Evolutionary conservation across 306 rosid genomes (phyloP).

Genomic region (Begonia loranthoides): DNA sequence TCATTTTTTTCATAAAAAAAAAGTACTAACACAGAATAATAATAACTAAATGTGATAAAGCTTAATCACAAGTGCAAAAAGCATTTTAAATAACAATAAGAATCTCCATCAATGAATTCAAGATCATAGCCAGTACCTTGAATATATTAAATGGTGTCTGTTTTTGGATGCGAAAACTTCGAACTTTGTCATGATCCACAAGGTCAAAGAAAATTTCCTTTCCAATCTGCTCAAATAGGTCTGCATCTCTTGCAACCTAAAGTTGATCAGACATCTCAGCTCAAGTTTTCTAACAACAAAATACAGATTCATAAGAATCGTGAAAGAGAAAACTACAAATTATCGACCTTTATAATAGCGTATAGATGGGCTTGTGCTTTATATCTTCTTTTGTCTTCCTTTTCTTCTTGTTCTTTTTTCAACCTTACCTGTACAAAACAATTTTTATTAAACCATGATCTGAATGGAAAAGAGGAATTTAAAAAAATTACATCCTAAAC

Average conservation of each 20-base stretch:
- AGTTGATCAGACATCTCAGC: constrained; percentile 6
- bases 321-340: neutral
- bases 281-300: neutral
- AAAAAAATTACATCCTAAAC: neutral
- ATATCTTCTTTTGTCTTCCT: constrained; percentile 71
- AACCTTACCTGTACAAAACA: constrained; percentile 47
- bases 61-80: no score
- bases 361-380: constrained; percentile 85
- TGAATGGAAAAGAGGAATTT: no score
- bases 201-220: constrained; percentile 75
- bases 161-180: constrained; percentile 60
- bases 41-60: no score
- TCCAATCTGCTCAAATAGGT: constrained; percentile 70
- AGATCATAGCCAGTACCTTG: constrained; percentile 50
- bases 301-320: neutral
- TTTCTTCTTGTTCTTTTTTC: constrained; percentile 82
- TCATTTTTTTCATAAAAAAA: no score
- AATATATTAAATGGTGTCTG: constrained; percentile 46
- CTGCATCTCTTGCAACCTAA: constrained; percentile 81
- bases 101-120: no score
- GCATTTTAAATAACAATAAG: no score
- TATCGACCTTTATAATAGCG: constrained; percentile 74
- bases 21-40: no score
- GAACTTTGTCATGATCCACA: constrained; percentile 92
- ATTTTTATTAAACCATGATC: no score